A percentile compares a stretch with the other conserved stretches of the same genome.
Evolutionary conservation across 345 rosid species (phyloP).

Genomic region (Cardamine chenopodiifolia): DNA sequence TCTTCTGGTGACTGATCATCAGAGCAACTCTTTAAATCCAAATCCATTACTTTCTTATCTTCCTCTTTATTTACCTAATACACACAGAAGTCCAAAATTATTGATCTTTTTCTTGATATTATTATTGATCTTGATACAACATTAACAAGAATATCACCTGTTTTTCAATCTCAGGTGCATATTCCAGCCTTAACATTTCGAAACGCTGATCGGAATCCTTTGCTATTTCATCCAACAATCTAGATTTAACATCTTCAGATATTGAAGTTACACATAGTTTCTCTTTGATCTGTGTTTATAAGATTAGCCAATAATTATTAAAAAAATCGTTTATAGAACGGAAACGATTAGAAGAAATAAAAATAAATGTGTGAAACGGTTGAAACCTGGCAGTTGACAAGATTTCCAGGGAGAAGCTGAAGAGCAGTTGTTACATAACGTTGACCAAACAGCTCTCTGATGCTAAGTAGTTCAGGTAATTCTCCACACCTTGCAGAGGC

Average conservation of each 20-base stretch:
- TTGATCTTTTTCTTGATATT: too few species aligned
- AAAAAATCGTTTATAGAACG: not conserved
- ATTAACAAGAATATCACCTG: slow-evolving; percentile 10
- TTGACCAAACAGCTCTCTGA: slow-evolving; percentile 68
- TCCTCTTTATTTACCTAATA: slow-evolving; percentile 33
- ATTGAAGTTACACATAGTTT: slow-evolving; percentile 50
- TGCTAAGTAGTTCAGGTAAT: slow-evolving; percentile 63
- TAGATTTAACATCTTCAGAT: slow-evolving; percentile 55
- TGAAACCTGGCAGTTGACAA: slow-evolving; percentile 72
- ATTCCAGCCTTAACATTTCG: slow-evolving; percentile 61
- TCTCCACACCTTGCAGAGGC: slow-evolving; percentile 88
- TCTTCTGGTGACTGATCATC: slow-evolving; percentile 7
- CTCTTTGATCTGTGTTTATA: slow-evolving; percentile 53
- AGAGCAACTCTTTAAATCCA: not conserved
- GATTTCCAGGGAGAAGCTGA: slow-evolving; percentile 64
- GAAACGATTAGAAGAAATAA: not conserved
- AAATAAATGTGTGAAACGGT: not conserved
- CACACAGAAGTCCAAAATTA: not conserved
- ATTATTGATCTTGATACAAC: not conserved
- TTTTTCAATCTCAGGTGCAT: slow-evolving; percentile 41
- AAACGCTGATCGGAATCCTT: slow-evolving; percentile 45
- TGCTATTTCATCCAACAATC: slow-evolving; percentile 58
- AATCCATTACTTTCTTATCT: slow-evolving; percentile 30
- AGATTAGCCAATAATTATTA: not conserved
- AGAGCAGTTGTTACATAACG: slow-evolving; percentile 53